Conservation (phyloP, 495 filamentous ascomycete species). For the Terfezia claveryi region DNA sequence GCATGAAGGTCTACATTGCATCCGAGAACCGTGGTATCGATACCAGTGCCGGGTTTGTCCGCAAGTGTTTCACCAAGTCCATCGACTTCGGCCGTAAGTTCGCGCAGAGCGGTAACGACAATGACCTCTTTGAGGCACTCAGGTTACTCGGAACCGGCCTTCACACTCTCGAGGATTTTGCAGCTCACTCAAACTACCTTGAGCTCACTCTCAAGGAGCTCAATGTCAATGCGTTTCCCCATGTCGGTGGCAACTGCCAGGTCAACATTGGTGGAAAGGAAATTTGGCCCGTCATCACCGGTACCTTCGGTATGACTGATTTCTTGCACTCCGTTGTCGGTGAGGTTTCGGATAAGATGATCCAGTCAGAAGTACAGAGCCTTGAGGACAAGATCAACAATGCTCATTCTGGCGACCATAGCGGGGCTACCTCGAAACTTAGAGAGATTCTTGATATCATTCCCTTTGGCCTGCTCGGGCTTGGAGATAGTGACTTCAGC, state of each 20-base stretch:
- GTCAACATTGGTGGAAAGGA: slow-evolving; percentile 39
- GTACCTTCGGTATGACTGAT: slow-evolving; percentile 81
- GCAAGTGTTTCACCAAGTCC: slow-evolving; percentile 44
- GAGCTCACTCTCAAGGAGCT: slow-evolving; percentile 71
- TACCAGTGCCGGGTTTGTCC: slow-evolving; percentile 49
- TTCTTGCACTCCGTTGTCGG: slow-evolving; percentile 71
- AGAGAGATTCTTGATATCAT: slow-evolving; percentile 58
- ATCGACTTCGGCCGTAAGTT: slow-evolving; percentile 57
- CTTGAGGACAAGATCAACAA: slow-evolving; percentile 53
- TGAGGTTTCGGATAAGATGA: slow-evolving; percentile 70
- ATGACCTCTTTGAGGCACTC: slow-evolving; percentile 64
- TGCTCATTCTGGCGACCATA: slow-evolving; percentile 25
- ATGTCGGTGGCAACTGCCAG: slow-evolving; percentile 51
- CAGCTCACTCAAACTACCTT: slow-evolving; percentile 76
- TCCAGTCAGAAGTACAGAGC: slow-evolving; percentile 63
- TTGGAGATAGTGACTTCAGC: slow-evolving; percentile 47
- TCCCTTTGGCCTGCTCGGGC: slow-evolving; percentile 52
- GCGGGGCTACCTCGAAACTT: slow-evolving; percentile 36
- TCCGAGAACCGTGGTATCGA: slow-evolving; percentile 52
- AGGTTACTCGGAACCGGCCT: slow-evolving; percentile 65
- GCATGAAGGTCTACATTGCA: slow-evolving; percentile 81
- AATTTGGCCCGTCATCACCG: slow-evolving; percentile 65
- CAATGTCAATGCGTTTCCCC: slow-evolving; percentile 54
- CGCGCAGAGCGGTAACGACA: slow-evolving; percentile 34
- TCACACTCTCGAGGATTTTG: slow-evolving; percentile 84